Base-by-base conservation (phyloP, 306 rosid species). In the Oemleria cerasiformis region DNA sequence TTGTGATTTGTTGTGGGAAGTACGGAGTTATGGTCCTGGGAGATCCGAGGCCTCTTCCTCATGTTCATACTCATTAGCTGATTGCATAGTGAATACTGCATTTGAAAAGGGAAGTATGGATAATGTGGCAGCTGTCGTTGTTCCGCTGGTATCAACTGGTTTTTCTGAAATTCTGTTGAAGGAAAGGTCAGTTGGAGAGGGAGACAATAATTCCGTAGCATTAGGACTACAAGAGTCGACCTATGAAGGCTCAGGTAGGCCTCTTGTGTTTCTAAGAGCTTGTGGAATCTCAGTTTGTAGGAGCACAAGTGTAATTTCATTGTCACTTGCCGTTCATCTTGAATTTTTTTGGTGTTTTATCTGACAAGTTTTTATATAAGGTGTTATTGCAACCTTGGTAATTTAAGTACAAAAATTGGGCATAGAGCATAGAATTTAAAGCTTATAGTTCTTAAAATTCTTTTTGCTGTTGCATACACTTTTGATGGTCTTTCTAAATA, bases 1-100 rank as follows among this genome's bases (percentile, higher is more conserved):
- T 59, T 93, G 98, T 83, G 97, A 93, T 84, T 80, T 91, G 86
- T 58, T 91, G 86, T 88, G 96, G 96, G 96, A 91, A 63, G 84
- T 84, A 54, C 88, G 56, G 44, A 67, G 62, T 71, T 71, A 75
- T 39, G 72, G 79, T 73, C 65, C 78, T 50, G 47, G 45, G 73
- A 70, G 79, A 84, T 83, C 89, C 5, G 79, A 79, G 58, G 75
- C 81, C 74, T 74, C 92, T 72, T 59, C 86, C 74, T 81, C 90
- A 56, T 83, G 96, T 76, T 80, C 92, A 68, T 87, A 79, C 78
- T 86, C 98, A 17, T 66, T 91, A 81, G 94, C 97, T 68, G 96
- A 93, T 70, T 84, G 88, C 73, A 83, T 93, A 68, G 93, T 88
- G 60, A 80, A 81, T 45, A 74, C 84, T 63, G 96, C 98, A 76